A percentile compares a stretch with the other conserved stretches of the same genome.
These are phyloP conservation scores for Trichoderma afroharzianum DNA, from an alignment of 2,329 filamentous ascomycete genomes.

Conservation along the genomic window DNA sequence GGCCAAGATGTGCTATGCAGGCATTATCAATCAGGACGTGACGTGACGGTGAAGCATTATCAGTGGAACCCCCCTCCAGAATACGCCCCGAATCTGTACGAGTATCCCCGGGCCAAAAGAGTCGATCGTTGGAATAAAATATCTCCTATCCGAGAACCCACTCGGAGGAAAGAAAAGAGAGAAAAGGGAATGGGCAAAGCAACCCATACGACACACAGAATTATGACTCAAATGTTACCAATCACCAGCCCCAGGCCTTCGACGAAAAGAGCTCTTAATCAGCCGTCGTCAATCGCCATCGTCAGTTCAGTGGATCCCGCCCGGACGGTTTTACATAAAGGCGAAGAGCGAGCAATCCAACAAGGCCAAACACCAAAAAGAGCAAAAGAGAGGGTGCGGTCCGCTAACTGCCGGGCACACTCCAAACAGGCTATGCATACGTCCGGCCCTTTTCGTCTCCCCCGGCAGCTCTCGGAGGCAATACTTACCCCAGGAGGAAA, in stretches of 20 bases:
- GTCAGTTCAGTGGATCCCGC: neutral
- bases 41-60: slow-evolving; percentile 5
- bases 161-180: neutral
- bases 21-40: slow-evolving; percentile 6
- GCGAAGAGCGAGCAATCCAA: neutral
- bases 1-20: neutral
- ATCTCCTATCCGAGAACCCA: neutral
- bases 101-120: neutral
- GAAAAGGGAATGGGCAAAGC: no score
- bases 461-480: neutral
- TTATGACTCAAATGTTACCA: neutral
- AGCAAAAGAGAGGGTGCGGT: neutral
- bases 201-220: neutral
- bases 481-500: neutral
- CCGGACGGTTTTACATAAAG: neutral
- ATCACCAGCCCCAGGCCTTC: neutral
- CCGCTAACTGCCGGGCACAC: neutral
- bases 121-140: neutral
- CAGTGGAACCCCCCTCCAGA: neutral
- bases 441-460: neutral
- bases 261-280: neutral
- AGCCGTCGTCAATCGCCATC: neutral
- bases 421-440: neutral
- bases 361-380: neutral
- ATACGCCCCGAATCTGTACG: neutral